A percentile compares a stretch with the other conserved stretches of the same genome.
Conservation (phyloP, 805 yeast species). For the Vanderwaltozyma verrucispora region DNA sequence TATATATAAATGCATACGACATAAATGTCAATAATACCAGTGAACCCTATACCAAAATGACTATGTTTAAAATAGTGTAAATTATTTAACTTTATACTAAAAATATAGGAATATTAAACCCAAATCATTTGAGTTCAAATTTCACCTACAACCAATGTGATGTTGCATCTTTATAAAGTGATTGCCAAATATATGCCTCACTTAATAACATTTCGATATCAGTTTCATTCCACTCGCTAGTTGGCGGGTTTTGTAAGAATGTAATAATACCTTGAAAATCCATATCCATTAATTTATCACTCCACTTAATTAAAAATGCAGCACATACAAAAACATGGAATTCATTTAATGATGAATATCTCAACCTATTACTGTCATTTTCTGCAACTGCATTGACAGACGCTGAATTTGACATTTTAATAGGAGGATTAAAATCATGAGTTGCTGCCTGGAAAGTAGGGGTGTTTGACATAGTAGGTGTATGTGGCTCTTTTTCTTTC, state of each 20-base stretch:
- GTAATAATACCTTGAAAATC: slow-evolving; percentile 93
- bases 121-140: no score
- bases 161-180: slow-evolving; percentile 76
- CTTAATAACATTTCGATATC: slow-evolving; percentile 87
- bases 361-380: slow-evolving; percentile 11
- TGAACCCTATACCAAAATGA: no score
- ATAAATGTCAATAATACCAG: no score
- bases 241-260: slow-evolving; percentile 85
- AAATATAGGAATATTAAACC: no score
- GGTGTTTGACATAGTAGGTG: slow-evolving; percentile 14
- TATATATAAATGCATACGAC: no score
- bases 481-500: slow-evolving; percentile 10
- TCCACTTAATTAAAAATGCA: slow-evolving; percentile 85
- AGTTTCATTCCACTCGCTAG: slow-evolving; percentile 72
- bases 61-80: no score
- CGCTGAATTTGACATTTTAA: slow-evolving; percentile 4
- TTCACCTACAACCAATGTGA: slow-evolving; percentile 63
- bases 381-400: slow-evolving; percentile 7
- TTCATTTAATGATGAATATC: slow-evolving; percentile 44
- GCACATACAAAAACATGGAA: slow-evolving; percentile 98
- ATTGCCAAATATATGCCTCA: slow-evolving; percentile 96
- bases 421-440: slow-evolving; percentile 2
- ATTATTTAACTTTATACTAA: no score
- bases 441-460: slow-evolving; percentile 14
- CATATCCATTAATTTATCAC: slow-evolving; percentile 64